These are phyloP conservation scores for Leccinum fibrillosum DNA, from an alignment of 768 basidiomycete genomes.

Conservation along the genomic window DNA sequence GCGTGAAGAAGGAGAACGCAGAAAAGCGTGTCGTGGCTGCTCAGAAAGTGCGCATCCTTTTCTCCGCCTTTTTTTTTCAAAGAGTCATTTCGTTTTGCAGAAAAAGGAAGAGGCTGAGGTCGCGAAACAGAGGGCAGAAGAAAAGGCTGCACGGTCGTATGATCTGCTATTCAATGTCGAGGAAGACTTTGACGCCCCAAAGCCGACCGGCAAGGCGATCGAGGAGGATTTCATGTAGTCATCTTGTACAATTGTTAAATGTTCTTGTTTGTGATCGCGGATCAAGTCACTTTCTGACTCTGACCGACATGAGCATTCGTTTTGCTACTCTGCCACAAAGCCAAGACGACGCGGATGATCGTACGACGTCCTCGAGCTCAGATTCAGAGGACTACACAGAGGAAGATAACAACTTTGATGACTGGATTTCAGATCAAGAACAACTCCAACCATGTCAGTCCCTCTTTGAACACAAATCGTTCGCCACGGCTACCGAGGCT, in stretches of 20 bases:
- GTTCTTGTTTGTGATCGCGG: not conserved
- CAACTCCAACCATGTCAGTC: slow-evolving; percentile 56
- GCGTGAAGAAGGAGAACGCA: slow-evolving; percentile 74
- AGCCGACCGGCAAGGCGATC: slow-evolving; percentile 67
- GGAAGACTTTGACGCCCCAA: slow-evolving; percentile 48
- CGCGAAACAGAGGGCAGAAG: slow-evolving; percentile 72
- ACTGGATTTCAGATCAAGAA: slow-evolving; percentile 73
- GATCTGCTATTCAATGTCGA: slow-evolving; percentile 72
- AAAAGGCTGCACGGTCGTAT: slow-evolving; percentile 86
- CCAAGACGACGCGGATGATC: slow-evolving; percentile 11
- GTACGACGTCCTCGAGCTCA: slow-evolving; percentile 17
- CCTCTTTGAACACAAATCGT: slow-evolving; percentile 66
- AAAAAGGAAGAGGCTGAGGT: slow-evolving; percentile 78
- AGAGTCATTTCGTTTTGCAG: slow-evolving; percentile 34
- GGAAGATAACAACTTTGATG: slow-evolving; percentile 70
- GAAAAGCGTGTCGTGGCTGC: slow-evolving; percentile 57
- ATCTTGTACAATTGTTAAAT: not conserved
- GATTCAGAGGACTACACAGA: slow-evolving; percentile 27
- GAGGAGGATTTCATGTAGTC: slow-evolving; percentile 88
- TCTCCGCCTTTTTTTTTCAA: not conserved
- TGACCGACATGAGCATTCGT: slow-evolving; percentile 29
- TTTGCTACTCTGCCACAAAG: slow-evolving; percentile 15
- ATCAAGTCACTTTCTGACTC: not conserved
- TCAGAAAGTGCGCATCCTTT: slow-evolving; percentile 52
- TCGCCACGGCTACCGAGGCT: slow-evolving; percentile 58